phyloP scores from a whole-genome alignment of 805 yeast genomes.

The Candida piceae region DNA sequence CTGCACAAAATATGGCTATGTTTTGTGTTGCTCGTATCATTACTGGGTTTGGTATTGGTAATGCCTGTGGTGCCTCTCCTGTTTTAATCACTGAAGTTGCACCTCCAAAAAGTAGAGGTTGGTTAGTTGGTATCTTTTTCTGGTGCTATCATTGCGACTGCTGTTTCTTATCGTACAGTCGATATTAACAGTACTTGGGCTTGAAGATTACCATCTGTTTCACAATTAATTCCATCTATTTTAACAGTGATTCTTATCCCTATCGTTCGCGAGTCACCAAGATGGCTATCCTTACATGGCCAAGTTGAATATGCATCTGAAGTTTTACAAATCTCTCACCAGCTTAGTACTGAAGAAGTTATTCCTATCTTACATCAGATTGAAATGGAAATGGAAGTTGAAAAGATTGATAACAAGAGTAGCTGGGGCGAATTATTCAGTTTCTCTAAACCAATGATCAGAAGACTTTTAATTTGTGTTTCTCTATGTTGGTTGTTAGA shows the following conservation, averaged over 20 bases:
- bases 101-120: conserved; percentile 37
- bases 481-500: conserved; percentile 31
- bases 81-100: conserved; percentile 43
- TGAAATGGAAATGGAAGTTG: conserved; percentile 26
- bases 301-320: conserved; percentile 30
- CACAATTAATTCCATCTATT: conserved; percentile 29
- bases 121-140: conserved; percentile 37
- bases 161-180: conserved; percentile 40
- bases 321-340: conserved; percentile 30
- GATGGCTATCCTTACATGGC: conserved; percentile 33
- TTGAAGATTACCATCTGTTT: conserved; percentile 48
- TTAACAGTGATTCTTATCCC: conserved; percentile 2
- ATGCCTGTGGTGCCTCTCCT: conserved; percentile 39
- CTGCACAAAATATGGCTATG: conserved; percentile 22
- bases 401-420: background rate
- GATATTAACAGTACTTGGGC: conserved; percentile 34
- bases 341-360: conserved; percentile 27
- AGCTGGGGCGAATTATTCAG: conserved; percentile 24
- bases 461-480: conserved; percentile 32
- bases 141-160: conserved; percentile 40
- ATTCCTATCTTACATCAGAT: conserved; percentile 30
- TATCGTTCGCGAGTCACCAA: conserved; percentile 37
- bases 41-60: conserved; percentile 39
- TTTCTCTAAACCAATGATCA: conserved; percentile 28
- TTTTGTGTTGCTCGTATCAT: conserved; percentile 40